Conservation (phyloP, 331 rosid genomes). For the Stylosanthes scabra region DNA sequence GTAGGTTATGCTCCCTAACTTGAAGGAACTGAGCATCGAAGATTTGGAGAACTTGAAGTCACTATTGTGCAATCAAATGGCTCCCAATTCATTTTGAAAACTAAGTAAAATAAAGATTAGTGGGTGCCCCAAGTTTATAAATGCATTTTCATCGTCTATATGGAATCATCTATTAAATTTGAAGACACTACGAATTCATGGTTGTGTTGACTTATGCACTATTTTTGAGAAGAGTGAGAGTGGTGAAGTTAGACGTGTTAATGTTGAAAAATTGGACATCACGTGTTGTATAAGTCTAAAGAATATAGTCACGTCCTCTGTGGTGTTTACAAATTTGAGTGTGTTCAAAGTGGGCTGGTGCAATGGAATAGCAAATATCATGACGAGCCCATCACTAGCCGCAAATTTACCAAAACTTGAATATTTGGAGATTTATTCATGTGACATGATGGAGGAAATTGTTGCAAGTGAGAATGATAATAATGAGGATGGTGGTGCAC, state of each 20-base stretch:
- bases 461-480: background rate
- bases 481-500: background rate
- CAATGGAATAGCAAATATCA: background rate
- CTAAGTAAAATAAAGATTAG: background rate
- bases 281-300: too few species aligned
- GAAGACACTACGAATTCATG: background rate
- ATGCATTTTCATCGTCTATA: background rate
- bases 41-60: constrained; percentile 15
- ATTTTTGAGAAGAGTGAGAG: background rate
- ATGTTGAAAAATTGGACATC: background rate
- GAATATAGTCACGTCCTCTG: background rate
- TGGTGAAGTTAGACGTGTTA: background rate
- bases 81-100: constrained; percentile 13
- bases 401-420: background rate
- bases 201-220: background rate
- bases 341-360: background rate
- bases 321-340: background rate
- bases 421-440: background rate
- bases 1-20: constrained; percentile 39
- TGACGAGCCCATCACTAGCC: background rate
- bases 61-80: constrained; percentile 21
- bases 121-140: background rate
- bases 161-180: background rate
- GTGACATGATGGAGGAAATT: background rate
- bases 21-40: background rate